Evolutionary conservation across 331 rosid species (phyloP), one percentile per base, ranked within the genome.

Genomic region (Prunus yedoensis): DNA sequence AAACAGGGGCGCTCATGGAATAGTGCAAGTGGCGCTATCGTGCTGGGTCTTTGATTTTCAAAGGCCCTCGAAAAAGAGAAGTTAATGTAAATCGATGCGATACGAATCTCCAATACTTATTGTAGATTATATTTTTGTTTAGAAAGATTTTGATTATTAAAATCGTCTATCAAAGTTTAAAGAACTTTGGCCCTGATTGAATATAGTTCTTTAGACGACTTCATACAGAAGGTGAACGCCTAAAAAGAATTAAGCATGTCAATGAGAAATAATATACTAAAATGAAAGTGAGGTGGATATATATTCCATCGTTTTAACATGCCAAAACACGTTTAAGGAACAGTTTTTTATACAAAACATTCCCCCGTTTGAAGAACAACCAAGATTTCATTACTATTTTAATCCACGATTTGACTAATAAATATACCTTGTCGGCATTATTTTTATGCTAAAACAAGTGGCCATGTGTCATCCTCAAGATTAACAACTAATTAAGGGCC

Each of bases 321-420:
- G 38, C 46, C 20, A 43, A 76, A 76, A 76, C 80, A 76, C 66
- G 74, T 76, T 76, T 41, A 41, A 14, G 28, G 62, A 47, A 12
- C 52, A 10, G 28, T 57, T 25, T 21, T 57, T 20, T 57, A 5
- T 11, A 4, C 62, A 20, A 21, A 12, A 57, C 43, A 35, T 35
- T 35, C 3, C 3, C 16, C 15, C 0, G 2, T 27, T 1, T 1
- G 41, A 25, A 57, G 57, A 52, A 52, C 16, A 15, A 15, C 2
- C 4, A 52, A 51, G 56, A 16, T 51, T 51, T 51, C 56, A 51
- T 51, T 51, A 15, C n/a, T 51, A 32, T 12, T 63, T 63, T 6
- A 30, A 16, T 32, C 20, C n/a, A 57, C 32, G 47, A 73, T 18
- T 73, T 74, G 71, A 74, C 71, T 10, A 49, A 51, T 49, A 59